Percentiles rank a stretch among this genome's conserved stretches.
These are phyloP conservation scores for Venturia pyrina DNA, from an alignment of 2,329 filamentous ascomycete species.

Conservation along the genomic window DNA sequence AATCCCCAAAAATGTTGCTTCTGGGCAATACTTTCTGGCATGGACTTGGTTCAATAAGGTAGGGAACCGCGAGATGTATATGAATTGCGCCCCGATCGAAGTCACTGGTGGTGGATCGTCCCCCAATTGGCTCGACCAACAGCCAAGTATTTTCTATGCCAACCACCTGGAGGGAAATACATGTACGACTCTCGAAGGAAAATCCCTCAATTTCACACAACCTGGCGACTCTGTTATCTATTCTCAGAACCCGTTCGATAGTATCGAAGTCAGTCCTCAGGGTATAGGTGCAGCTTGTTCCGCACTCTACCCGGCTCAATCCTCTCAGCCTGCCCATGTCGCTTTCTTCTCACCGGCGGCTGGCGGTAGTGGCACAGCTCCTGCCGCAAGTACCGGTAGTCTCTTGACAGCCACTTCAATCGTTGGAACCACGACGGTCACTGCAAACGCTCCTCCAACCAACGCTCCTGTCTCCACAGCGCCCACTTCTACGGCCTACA, in stretches of 20 bases:
- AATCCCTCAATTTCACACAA: conserved; percentile 50
- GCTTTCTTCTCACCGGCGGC: not conserved
- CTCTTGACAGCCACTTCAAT: not conserved
- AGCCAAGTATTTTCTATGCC: conserved; percentile 61
- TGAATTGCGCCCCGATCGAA: conserved; percentile 76
- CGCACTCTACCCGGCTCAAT: not conserved
- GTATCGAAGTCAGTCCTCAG: not conserved
- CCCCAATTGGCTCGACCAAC: conserved; percentile 41
- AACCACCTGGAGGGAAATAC: conserved; percentile 43
- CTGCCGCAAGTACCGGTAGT: not conserved
- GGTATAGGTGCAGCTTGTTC: not conserved
- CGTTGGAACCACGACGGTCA: not conserved
- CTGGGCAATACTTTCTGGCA: conserved; percentile 66
- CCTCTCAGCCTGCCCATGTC: not conserved
- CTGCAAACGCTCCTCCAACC: not conserved
- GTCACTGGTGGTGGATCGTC: conserved; percentile 40
- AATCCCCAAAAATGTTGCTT: conserved; percentile 61
- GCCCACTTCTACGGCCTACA: not conserved
- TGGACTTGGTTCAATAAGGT: conserved; percentile 91
- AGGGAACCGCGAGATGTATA: conserved; percentile 91
- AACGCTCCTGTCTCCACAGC: not conserved
- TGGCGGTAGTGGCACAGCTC: not conserved
- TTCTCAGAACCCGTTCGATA: conserved; percentile 3
- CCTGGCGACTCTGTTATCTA: conserved; percentile 36
- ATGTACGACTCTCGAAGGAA: conserved; percentile 44